Evolutionary conservation across 805 yeast genomes (phyloP), one percentile per base, ranked within the genome.

Genomic region (Teunomyces stri): DNA sequence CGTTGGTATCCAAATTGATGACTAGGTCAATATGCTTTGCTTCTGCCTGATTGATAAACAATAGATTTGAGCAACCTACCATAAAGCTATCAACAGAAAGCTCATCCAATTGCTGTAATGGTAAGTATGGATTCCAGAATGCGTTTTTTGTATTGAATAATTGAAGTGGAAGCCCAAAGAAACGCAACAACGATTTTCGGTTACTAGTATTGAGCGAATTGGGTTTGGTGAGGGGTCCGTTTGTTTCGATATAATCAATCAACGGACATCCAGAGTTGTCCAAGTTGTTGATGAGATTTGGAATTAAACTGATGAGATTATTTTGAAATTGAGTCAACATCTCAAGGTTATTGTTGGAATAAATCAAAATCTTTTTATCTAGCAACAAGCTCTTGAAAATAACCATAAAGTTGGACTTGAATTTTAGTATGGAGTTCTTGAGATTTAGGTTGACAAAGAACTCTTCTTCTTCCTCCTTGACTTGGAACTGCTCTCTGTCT

Each of bases 111-210:
- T 92, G 98, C 64, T 92, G 99, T 46, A 94, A 70, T 0, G 98
- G 96, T n/a, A 91, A 76, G 66, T 92, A 94, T 1, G 99, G 98
- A 55, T 86, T 85, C 75, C 95, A 91, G 50, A 92, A 76, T 1
- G 95, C 90, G 38, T 95, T 95, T 54, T 81, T 79, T 6, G 77
- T 72, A 43, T 89, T 89, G 66, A 94, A 94, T 1, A 90, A 65
- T 56, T 86, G 91, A 43, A 94, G 70, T 0, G 99, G 99, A 28
- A 94, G 72, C 0, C 98, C 99, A 59, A 89, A 78, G 61, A 89
- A 94, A 29, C 79, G 69, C 34, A 92, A 68, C 61, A 91, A 75
- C 0, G 96, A 87, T 51, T 77, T 75, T 43, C 97, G 70, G 64
- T 89, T 91, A 49, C 88, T 84, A 5, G 96, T 81, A 55, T 81